Evolutionary conservation across 345 rosid genomes (phyloP), one percentile per base, ranked within the genome.

Genomic region (Populus davidiana): DNA sequence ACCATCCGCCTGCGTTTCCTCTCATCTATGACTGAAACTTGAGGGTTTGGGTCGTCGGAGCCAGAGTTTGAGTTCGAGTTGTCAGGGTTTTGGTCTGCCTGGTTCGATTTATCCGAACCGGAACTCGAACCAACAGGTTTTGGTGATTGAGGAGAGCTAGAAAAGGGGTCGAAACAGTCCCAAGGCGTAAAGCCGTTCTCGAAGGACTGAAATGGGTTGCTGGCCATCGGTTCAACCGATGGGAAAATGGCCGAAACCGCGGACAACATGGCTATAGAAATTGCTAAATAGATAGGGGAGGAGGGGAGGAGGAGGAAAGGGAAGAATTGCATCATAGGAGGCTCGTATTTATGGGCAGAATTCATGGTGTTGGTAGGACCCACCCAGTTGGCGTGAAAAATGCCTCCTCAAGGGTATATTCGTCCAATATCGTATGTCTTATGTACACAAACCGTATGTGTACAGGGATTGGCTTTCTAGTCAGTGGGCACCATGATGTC

Each of bases 1-100:
- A 90, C 76, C 97, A 89, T 94, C 43, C 98, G 86, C 82, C 87
- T 89, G 70, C 83, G 77, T 81, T 89, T 94, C n/a, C 94, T 85
- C 52, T 90, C 97, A 31, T 92, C 92, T 33, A 85, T 47, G 67
- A 75, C 12, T 0, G 80, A 47, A 41, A 39, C 82, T 17, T 77
- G 9, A n/a, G 23, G 85, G 76, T 78, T 86, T 54, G 78, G 84
- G 27, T 84, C 88, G 44, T 79, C 88, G 2, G 83, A 82, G 76
- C 87, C 73, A 14, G 50, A 47, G 50, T 47, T 47, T 59, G 86
- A 83, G 50, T 73, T 88, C 1, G 87, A 81, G 69, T 81, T 80
- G 68, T 79, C 68, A 21, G 65, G 72, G 77, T 68, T 84, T 56
- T 44, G 72, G 59, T 38, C 76, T 1, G 72, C 49, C 61, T 18